Base-by-base conservation (phyloP, 140 eudicot genomes). In the Erigeron philadelphicus region DNA sequence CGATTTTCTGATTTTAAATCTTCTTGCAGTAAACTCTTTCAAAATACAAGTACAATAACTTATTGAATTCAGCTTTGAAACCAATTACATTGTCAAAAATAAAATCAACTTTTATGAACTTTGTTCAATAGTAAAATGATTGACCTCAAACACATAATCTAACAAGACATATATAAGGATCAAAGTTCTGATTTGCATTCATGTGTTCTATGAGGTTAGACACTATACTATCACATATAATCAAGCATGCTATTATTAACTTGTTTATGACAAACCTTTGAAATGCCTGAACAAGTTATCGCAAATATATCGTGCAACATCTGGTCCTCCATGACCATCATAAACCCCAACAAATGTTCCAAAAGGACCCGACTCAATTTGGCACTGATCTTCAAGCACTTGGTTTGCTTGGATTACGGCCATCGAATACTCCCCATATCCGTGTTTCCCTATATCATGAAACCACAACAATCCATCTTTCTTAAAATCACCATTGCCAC, bases 291-390 rank as follows among this genome's bases (percentile, higher is more conserved):
- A 90, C 72, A 90, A 56, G 61, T 76, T 74, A 66, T 81, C 83
- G 41, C 82, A 78, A 7, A 90, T 81, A 44, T 78, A 90, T 44
- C 87, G 81, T 3, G 96, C 85, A 12, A 84, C 85, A 43, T 89
- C 87, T 0, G 91, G 89, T 4, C 96, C 96, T 31, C 88, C 97
- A 67, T 90, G 97, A 50, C 97, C 97, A 74, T 90, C 97, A 61
- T 90, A 87, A 71, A 90, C 84, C 2, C 97, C 97, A 63, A 87
- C 87, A 71, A 84, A 90, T 2, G 92, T 87, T 52, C 95, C 97
- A 68, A 82, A 81, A 15, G 85, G 81, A 54, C 97, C 97, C 3
- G 91, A 87, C 70, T 90, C 95, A 19, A 90, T 74, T 68, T 90
- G 95, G 75, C 87, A 55, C 52, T 87, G 89, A 74, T 90, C 97